phyloP scores from a whole-genome alignment of 495 filamentous ascomycete genomes.

The Trichoderma erinaceum region DNA sequence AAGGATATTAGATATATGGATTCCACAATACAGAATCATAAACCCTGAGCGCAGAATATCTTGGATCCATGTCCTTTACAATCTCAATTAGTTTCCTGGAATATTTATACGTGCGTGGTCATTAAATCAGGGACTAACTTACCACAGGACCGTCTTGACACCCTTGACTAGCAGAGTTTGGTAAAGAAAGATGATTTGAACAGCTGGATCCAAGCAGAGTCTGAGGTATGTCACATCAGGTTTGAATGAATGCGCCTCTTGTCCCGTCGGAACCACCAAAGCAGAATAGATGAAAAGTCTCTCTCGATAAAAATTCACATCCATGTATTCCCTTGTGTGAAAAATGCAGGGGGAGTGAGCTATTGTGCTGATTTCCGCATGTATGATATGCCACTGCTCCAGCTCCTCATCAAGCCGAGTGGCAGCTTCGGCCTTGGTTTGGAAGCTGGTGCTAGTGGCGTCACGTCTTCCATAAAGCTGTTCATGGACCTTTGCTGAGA shows the following conservation, averaged over 20 bases:
- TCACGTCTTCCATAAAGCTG: neutral
- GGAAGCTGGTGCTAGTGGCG: neutral
- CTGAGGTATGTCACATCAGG: constrained; percentile 3
- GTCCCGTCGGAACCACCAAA: neutral
- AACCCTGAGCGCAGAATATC: constrained; percentile 1
- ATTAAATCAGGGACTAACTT: neutral
- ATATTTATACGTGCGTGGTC: neutral
- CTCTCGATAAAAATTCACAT: constrained; percentile 3
- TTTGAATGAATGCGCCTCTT: neutral
- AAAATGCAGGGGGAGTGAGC: neutral
- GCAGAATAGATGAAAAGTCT: constrained; percentile 7
- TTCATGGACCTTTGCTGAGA: constrained; percentile 2
- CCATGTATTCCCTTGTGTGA: constrained; percentile 2
- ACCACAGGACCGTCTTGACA: constrained; percentile 2
- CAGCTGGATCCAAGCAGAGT: constrained; percentile 1
- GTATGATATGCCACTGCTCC: neutral
- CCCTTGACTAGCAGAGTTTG: neutral
- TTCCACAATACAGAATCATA: neutral
- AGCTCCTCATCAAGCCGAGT: neutral
- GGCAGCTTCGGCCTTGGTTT: neutral
- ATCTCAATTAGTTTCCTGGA: neutral
- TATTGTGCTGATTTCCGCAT: neutral
- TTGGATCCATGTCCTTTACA: neutral
- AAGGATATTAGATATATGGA: constrained; percentile 3
- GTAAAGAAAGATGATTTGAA: constrained; percentile 3